A percentile compares a stretch with the other conserved stretches of the same genome.
Conservation (phyloP, 23 red algal genomes). For the Agarophyton chilense region DNA sequence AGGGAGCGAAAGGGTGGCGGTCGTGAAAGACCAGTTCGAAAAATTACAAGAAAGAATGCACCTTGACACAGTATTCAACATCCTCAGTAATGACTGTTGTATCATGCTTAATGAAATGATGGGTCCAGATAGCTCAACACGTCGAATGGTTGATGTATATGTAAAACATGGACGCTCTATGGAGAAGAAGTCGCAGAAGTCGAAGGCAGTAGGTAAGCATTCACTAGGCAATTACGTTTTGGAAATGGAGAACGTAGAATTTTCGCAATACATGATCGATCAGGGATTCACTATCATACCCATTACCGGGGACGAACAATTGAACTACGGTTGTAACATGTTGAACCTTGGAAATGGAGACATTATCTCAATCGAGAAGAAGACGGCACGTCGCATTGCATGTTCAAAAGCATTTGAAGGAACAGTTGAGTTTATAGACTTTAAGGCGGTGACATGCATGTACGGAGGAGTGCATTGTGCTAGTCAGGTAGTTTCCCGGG, state of each 20-base stretch:
- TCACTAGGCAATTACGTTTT: constrained; percentile 7
- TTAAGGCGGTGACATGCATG: constrained; percentile 89
- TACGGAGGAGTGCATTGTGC: constrained; percentile 98
- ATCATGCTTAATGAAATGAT: constrained; percentile 87
- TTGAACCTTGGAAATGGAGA: constrained; percentile 88
- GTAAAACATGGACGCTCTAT: background rate
- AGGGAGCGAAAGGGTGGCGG: constrained; percentile 77
- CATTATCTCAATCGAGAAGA: constrained; percentile 81
- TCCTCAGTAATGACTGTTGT: constrained; percentile 68
- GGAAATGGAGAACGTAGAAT: constrained; percentile 75
- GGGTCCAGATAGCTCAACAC: constrained; percentile 62
- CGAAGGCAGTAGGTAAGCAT: background rate
- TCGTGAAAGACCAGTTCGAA: constrained; percentile 91
- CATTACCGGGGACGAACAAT: constrained; percentile 74
- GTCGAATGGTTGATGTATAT: constrained; percentile 92
- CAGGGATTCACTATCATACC: constrained; percentile 87
- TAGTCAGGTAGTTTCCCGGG: constrained; percentile 78
- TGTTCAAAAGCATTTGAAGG: constrained; percentile 72
- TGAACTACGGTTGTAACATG: constrained; percentile 95
- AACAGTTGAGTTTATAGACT: constrained; percentile 87
- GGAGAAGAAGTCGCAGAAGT: background rate
- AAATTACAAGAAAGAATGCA: constrained; percentile 93
- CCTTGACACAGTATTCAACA: constrained; percentile 96
- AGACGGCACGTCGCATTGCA: constrained; percentile 85
- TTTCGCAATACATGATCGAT: constrained; percentile 74